phyloP scores from a whole-genome alignment of 116 monocot species.

The Phalaenopsis hybrid region DNA sequence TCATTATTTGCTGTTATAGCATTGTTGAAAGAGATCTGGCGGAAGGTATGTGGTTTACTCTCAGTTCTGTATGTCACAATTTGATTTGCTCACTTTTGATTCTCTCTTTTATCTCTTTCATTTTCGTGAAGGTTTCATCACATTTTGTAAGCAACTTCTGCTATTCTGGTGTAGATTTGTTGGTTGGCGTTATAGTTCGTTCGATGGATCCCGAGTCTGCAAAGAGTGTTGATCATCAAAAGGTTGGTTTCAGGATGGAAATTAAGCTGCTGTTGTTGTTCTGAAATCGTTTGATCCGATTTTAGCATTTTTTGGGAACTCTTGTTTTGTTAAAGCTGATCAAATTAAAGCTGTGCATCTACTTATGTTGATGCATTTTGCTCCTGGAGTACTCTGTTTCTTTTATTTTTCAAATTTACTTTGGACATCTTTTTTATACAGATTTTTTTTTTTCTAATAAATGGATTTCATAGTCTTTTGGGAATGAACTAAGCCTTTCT shows the following conservation, averaged over 20 bases:
- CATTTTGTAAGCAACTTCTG: not conserved
- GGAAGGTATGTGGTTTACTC: not conserved
- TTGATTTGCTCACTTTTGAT: not conserved
- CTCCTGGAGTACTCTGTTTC: not conserved
- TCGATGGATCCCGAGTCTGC: conserved; percentile 20
- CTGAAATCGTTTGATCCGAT: not conserved
- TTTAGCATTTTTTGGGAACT: conserved; percentile 1
- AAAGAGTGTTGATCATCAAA: conserved; percentile 3
- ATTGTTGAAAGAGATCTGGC: not conserved
- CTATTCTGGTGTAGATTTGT: conserved; percentile 8
- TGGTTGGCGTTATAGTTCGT: not conserved
- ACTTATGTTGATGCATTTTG: not conserved
- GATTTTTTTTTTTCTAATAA: not conserved
- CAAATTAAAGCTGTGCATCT: not conserved
- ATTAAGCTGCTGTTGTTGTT: not conserved
- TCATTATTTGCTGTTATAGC: not conserved
- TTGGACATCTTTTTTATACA: no score
- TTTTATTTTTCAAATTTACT: no score
- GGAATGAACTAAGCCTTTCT: not conserved
- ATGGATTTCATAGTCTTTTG: not conserved
- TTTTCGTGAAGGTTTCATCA: not conserved
- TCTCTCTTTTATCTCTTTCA: not conserved
- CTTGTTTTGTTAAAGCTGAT: not conserved
- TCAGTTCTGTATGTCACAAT: not conserved
- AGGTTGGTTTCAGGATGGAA: conserved; percentile 7